Evolutionary conservation across 2,329 filamentous ascomycete species (phyloP), one percentile per base, ranked within the genome.

Genomic region (Fusarium scirpi): DNA sequence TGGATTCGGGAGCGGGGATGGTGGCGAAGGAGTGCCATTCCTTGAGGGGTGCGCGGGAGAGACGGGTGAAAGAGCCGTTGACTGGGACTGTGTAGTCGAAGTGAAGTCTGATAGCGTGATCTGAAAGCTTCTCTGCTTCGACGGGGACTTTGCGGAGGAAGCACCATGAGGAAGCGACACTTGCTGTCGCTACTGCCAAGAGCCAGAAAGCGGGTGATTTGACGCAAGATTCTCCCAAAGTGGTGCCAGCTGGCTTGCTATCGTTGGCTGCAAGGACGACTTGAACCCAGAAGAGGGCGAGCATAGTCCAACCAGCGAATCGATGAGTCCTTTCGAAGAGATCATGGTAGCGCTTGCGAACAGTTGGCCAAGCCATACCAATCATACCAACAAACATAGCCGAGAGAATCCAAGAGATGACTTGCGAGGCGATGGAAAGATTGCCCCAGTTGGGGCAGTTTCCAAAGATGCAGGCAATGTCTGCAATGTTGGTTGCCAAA

Each of bases 21-120:
- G 90, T 90, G 49, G 92, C 92, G 75, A 94, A 94, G 1, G 89
- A 87, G 79, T 94, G 92, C 85, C 91, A 93, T 79, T 94, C 92
- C 15, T 85, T 81, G 18, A 93, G 82, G 0, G 91, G 91, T 7
- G 84, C 82, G 53, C 86, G 84, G 4, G 90, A 87, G 6, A 94
- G 80, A 30, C 90, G 87, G 10, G 80, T 80, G 52, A 82, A 82
- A n/a, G 76, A 80, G 10, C 80, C 80, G 46, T 81, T 81, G 58
- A 86, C 83, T 7, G 89, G 87, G 9, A 86, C 83, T 8, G 86
- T 85, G 78, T 92, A 89, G 75, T 85, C 82, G 75, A 94, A 92
- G 76, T 91, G 87, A 27, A 96, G 86, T 38, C 90, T 87, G 22
- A 92, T 82, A 18, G 92, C 92, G 79, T 94, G 92, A n/a, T 85